phyloP scores from a whole-genome alignment of 1,284 basidiomycete species.

The Rhodotorula sp. region DNA sequence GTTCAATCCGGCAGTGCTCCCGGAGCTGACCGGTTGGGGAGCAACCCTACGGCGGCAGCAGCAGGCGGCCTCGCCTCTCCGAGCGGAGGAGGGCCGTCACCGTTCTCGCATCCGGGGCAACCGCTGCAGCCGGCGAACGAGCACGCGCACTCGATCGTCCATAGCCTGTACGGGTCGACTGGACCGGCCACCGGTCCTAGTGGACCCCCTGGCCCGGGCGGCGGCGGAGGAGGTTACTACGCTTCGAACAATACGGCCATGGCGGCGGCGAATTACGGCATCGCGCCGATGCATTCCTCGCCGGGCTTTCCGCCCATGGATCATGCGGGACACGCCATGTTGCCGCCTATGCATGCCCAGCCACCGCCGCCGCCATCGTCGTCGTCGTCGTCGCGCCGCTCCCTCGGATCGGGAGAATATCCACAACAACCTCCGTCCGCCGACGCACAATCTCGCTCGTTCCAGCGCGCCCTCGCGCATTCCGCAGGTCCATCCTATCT shows the following conservation, averaged over 20 bases:
- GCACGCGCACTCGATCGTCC: neutral
- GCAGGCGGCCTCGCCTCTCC: neutral
- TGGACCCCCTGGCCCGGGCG: too few relatives aligned
- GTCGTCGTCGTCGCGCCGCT: neutral
- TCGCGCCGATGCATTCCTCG: neutral
- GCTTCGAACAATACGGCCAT: neutral
- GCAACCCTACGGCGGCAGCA: neutral
- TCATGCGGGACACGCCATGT: neutral
- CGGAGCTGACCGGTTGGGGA: neutral
- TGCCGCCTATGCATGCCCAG: neutral
- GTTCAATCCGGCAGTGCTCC: neutral
- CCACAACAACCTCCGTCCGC: too few relatives aligned
- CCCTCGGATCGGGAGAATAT: too few relatives aligned
- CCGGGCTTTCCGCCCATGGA: neutral
- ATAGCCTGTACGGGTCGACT: neutral
- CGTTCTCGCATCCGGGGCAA: conserved; percentile 1
- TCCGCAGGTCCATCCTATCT: neutral
- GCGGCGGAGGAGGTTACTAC: neutral
- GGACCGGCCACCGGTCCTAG: neutral
- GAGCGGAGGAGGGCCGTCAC: neutral
- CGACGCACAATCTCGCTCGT: too few relatives aligned
- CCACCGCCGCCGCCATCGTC: too few relatives aligned
- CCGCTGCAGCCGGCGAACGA: neutral
- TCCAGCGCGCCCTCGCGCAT: too few relatives aligned
- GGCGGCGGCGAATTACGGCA: neutral